Conservation (phyloP, 768 basidiomycete genomes). For the Russula ochroleuca region DNA sequence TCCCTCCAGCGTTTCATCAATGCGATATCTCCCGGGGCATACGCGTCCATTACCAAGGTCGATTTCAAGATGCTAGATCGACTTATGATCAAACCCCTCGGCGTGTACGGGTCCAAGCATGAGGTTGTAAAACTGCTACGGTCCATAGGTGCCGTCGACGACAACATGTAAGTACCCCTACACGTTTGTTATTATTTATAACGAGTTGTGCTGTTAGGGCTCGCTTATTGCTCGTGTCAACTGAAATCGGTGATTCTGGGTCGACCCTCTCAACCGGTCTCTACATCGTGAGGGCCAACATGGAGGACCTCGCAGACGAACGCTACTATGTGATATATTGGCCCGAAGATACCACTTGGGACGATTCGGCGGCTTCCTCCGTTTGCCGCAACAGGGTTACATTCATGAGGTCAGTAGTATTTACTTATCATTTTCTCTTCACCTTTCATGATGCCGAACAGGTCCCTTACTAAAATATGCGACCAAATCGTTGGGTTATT, state of each 20-base stretch:
- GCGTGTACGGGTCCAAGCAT: constrained; percentile 52
- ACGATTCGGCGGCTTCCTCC: constrained; percentile 44
- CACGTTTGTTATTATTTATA: neutral
- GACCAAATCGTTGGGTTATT: constrained; percentile 53
- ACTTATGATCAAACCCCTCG: constrained; percentile 46
- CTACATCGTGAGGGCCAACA: constrained; percentile 38
- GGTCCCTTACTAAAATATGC: constrained; percentile 34
- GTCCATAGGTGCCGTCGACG: constrained; percentile 37
- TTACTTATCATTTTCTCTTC: neutral
- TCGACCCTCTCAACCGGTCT: constrained; percentile 47
- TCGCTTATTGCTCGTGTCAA: constrained; percentile 21
- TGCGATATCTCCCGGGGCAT: constrained; percentile 47
- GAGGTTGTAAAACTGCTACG: constrained; percentile 47
- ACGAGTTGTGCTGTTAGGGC: constrained; percentile 23
- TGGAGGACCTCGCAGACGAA: constrained; percentile 22
- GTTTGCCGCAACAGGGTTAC: constrained; percentile 52
- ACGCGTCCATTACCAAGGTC: constrained; percentile 49
- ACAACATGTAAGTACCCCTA: constrained; percentile 37
- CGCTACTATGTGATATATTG: constrained; percentile 52
- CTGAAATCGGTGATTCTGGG: constrained; percentile 20
- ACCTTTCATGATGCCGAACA: neutral
- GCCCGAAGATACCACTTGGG: constrained; percentile 59
- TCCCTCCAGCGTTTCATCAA: constrained; percentile 49
- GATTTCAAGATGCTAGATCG: constrained; percentile 52
- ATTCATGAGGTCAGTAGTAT: constrained; percentile 50